Percentiles rank a stretch among this genome's conserved stretches.
Conservation (phyloP, 768 basidiomycete species). For the Tephrocybe sp. region DNA sequence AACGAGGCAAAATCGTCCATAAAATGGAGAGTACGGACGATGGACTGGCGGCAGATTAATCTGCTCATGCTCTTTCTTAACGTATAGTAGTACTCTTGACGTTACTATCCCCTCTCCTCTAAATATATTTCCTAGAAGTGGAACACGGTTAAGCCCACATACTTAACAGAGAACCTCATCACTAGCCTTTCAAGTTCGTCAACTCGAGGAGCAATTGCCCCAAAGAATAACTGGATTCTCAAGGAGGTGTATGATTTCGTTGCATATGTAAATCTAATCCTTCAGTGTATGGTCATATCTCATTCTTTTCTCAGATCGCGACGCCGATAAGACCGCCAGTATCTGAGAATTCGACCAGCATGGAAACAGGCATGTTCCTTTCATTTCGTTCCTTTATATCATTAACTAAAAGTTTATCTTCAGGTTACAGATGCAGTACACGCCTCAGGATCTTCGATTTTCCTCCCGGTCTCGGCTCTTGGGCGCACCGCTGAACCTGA, state of each 20-base stretch:
- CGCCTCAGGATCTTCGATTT: too few relatives aligned
- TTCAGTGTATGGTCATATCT: slow-evolving; percentile 4
- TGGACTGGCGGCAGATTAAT: slow-evolving; percentile 60
- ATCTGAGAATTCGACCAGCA: too few relatives aligned
- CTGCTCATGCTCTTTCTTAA: slow-evolving; percentile 56
- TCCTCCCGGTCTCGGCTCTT: too few relatives aligned
- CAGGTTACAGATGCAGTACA: too few relatives aligned
- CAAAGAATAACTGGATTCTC: slow-evolving; percentile 56
- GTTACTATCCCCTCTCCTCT: neutral
- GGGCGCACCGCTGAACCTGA: too few relatives aligned
- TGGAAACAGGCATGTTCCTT: too few relatives aligned
- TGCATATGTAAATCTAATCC: slow-evolving; percentile 40
- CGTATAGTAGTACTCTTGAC: slow-evolving; percentile 46
- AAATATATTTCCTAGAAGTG: slow-evolving; percentile 46
- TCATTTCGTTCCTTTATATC: too few relatives aligned
- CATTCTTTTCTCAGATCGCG: slow-evolving; percentile 37
- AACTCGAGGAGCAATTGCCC: slow-evolving; percentile 63
- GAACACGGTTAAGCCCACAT: slow-evolving; percentile 73
- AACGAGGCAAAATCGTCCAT: slow-evolving; percentile 67
- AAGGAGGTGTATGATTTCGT: slow-evolving; percentile 51
- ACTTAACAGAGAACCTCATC: slow-evolving; percentile 67
- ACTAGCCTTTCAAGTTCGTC: slow-evolving; percentile 67
- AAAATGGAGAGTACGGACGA: slow-evolving; percentile 78
- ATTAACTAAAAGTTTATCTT: too few relatives aligned
- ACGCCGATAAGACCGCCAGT: slow-evolving; percentile 57